Evolutionary conservation across 805 yeast species (phyloP).

Genomic region (Spathaspora gorwiae): DNA sequence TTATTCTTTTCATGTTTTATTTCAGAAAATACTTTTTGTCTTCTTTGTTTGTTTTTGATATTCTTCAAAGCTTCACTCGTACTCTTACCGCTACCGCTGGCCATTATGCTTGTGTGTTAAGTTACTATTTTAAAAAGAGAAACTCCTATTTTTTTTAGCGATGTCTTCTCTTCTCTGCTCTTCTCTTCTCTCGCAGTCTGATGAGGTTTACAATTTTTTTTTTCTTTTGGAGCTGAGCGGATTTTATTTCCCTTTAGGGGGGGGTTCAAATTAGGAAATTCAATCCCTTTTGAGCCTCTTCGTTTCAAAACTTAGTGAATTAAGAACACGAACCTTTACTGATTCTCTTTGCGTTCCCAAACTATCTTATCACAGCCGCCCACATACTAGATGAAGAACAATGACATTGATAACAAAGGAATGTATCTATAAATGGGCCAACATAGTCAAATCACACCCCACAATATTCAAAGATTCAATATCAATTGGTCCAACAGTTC

Average conservation of each 20-base stretch:
- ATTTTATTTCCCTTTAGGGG: background rate
- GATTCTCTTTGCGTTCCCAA: too few species aligned
- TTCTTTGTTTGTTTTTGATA: slow-evolving; percentile 71
- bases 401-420: background rate
- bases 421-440: slow-evolving; percentile 15
- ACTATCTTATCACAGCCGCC: too few species aligned
- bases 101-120: slow-evolving; percentile 10
- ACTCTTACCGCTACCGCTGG: slow-evolving; percentile 11
- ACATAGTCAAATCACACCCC: slow-evolving; percentile 10
- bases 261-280: background rate
- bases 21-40: slow-evolving; percentile 74
- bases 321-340: too few species aligned
- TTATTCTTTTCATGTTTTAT: slow-evolving; percentile 72
- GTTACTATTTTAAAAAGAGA: background rate
- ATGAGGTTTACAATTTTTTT: slow-evolving; percentile 1
- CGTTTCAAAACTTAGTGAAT: background rate
- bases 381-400: too few species aligned
- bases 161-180: too few species aligned
- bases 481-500: slow-evolving; percentile 16
- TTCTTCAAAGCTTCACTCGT: slow-evolving; percentile 30
- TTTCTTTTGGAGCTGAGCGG: background rate
- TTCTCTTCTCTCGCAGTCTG: background rate
- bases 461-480: slow-evolving; percentile 19
- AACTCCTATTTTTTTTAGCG: background rate
- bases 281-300: background rate